Evolutionary conservation across 352 stramenopile species (phyloP), one percentile per base, ranked within the genome.

Genomic region (Globisporangium paroecandrum): DNA sequence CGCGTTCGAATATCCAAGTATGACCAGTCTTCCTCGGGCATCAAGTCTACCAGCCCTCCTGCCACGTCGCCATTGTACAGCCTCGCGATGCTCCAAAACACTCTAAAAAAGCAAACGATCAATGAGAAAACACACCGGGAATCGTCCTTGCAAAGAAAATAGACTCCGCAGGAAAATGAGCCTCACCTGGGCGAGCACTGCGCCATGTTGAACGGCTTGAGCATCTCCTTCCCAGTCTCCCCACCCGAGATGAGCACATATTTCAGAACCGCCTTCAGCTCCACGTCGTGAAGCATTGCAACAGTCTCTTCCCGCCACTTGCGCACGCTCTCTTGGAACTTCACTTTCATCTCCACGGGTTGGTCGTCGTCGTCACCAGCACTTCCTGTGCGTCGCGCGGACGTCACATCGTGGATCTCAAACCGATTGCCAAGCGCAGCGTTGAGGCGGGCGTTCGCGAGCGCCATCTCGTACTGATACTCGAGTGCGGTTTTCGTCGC

Each of bases 141-240:
- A 27, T 22, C 25, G 22, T 22, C 6, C 6, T 24, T 27, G 6
- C 49, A 24, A 1, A 29, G 51, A n/a, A 7, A 47, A 46, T 13
- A 3, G 1, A 49, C 7, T 15, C 22, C 20, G 24, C 8, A 41
- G 25, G 5, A 41, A n/a, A n/a, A 25, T 64, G 46, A 22, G 13
- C 64, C 71, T 22, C 60, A 89, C 82, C 89, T 77, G 6, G 86
- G 85, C 2, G 89, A 96, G 4, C 78, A 76, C 64, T 96, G 87
- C 1, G 89, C 89, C 89, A 96, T 96, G 68, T 96, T 96, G 65
- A 96, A 96, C 8, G 87, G 87, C 74, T 96, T 96, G 62, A 96
- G 83, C 89, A 95, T 95, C 64, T 96, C 89, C 22, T 75, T 77
- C 1, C 86, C 87, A 29, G 85, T 91, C 61, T 94, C 89, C 10